These are phyloP conservation scores for Diaporthe vexans DNA, from an alignment of 2,329 filamentous ascomycete genomes.

Conservation along the genomic window DNA sequence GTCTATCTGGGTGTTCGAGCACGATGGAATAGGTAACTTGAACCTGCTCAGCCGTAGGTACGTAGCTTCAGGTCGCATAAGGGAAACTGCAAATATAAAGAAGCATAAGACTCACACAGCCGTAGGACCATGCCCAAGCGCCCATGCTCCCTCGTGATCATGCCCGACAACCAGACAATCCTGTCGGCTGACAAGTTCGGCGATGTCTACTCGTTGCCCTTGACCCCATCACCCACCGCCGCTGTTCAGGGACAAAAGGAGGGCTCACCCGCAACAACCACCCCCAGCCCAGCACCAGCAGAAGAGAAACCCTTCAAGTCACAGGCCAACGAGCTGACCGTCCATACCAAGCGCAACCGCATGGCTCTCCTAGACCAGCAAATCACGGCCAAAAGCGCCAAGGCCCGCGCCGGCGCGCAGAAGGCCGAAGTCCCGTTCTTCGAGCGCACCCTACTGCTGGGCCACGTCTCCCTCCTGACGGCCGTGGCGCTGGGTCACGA, in stretches of 20 bases:
- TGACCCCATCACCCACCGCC: constrained; percentile 60
- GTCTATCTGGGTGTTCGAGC: constrained; percentile 83
- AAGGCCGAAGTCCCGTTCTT: constrained; percentile 65
- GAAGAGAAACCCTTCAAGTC: constrained; percentile 58
- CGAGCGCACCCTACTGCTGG: constrained; percentile 83
- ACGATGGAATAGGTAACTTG: constrained; percentile 73
- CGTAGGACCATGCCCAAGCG: constrained; percentile 88
- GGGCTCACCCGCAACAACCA: constrained; percentile 45
- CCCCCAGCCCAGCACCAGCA: constrained; percentile 33
- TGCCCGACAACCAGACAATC: constrained; percentile 78
- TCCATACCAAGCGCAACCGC: constrained; percentile 75
- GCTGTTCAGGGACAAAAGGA: constrained; percentile 14
- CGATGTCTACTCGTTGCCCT: constrained; percentile 90
- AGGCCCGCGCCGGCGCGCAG: constrained; percentile 42
- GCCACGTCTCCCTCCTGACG: constrained; percentile 96
- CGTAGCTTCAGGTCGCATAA: constrained; percentile 33
- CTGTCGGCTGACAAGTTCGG: constrained; percentile 95
- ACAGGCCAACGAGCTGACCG: constrained; percentile 70
- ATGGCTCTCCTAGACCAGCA: constrained; percentile 72
- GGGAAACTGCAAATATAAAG: neutral
- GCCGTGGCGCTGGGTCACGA: constrained; percentile 72
- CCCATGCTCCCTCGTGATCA: constrained; percentile 81
- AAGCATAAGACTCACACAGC: constrained; percentile 26
- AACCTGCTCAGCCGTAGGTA: constrained; percentile 81
- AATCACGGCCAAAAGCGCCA: constrained; percentile 54